A percentile compares a stretch with the other conserved stretches of the same genome.
These are phyloP conservation scores for Colletotrichum tropicale DNA, from an alignment of 2,329 filamentous ascomycete species.

Conservation along the genomic window DNA sequence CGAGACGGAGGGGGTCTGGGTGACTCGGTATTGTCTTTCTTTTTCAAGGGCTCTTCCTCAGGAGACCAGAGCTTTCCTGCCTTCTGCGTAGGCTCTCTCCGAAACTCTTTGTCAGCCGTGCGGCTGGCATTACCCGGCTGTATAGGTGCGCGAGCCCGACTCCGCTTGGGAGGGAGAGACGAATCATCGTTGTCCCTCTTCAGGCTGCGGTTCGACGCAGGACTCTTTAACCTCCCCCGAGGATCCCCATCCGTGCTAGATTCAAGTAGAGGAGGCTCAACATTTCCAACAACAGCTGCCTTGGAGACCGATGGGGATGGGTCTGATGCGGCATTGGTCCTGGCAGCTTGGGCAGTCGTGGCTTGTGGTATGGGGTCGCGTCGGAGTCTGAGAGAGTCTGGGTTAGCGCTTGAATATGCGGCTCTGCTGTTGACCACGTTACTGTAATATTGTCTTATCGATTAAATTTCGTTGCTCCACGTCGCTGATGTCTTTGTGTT, in stretches of 20 bases:
- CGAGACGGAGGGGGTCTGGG: accelerated
- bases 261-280: neutral
- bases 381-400: neutral
- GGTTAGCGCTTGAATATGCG: neutral
- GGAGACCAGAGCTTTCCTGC: neutral
- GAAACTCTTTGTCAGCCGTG: accelerated
- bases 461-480: neutral
- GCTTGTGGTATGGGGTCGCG: neutral
- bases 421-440: neutral
- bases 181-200: neutral
- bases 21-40: neutral
- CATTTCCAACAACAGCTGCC: neutral
- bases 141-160: neutral
- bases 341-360: neutral
- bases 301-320: neutral
- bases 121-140: neutral
- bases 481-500: neutral
- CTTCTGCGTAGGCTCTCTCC: neutral
- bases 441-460: neutral
- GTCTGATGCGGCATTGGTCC: neutral
- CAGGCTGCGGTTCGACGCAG: neutral
- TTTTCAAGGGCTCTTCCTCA: neutral
- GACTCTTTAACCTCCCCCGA: neutral
- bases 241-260: neutral
- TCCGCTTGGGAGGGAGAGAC: accelerated